Conservation (phyloP, 495 filamentous ascomycete genomes). For the Endocarpon pusillum region DNA sequence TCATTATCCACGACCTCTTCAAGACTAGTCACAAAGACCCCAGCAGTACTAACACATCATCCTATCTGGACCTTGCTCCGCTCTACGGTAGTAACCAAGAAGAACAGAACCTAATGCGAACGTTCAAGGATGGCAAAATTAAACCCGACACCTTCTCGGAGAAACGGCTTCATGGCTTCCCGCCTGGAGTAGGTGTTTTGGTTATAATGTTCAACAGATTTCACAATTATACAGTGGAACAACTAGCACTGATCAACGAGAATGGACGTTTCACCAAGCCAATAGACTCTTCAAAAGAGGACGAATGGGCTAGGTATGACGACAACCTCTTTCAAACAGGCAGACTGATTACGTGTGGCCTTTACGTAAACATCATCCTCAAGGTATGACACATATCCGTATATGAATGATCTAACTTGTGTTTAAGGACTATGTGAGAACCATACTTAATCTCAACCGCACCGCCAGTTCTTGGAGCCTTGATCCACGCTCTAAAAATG, state of each 20-base stretch:
- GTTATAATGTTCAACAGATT: constrained; percentile 62
- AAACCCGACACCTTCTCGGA: constrained; percentile 73
- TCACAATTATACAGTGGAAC: constrained; percentile 54
- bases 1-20: constrained; percentile 73
- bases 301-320: constrained; percentile 48
- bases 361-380: constrained; percentile 64
- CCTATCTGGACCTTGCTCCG: constrained; percentile 70
- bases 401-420: too few species aligned
- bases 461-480: constrained; percentile 55
- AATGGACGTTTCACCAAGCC: constrained; percentile 34
- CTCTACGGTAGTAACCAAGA: constrained; percentile 69
- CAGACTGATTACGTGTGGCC: constrained; percentile 52
- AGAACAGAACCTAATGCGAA: constrained; percentile 59
- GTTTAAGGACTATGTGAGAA: constrained; percentile 75
- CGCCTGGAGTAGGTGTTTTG: constrained; percentile 62
- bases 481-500: constrained; percentile 48
- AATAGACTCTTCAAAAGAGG: constrained; percentile 9
- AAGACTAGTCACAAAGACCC: constrained; percentile 39
- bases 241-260: constrained; percentile 44
- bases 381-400: too few species aligned
- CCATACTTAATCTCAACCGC: constrained; percentile 61
- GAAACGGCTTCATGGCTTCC: constrained; percentile 61
- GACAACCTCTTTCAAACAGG: constrained; percentile 64
- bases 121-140: constrained; percentile 65
- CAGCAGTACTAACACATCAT: constrained; percentile 54